Conservation (phyloP, 371 early-diverging fungal species). For the Smittium culicis region DNA sequence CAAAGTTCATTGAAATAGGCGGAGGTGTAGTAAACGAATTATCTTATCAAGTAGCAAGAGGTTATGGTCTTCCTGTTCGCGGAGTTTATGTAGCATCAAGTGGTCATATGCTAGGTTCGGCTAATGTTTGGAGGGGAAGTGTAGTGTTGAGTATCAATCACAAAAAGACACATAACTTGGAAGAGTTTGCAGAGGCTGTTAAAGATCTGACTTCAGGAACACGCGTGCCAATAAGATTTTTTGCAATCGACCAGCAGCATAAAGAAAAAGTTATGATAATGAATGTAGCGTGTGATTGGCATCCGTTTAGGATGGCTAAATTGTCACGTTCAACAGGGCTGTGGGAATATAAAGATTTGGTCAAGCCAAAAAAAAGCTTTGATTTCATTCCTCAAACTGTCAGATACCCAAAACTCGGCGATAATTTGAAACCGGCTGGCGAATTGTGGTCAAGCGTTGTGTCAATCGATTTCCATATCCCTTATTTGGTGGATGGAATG, state of each 20-base stretch:
- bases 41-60: constrained; percentile 48
- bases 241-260: constrained; percentile 45
- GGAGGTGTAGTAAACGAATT: constrained; percentile 78
- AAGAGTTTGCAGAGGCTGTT: constrained; percentile 55
- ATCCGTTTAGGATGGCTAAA: constrained; percentile 54
- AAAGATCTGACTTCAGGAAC: constrained; percentile 50
- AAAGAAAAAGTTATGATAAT: constrained; percentile 57
- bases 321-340: constrained; percentile 61
- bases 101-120: constrained; percentile 52
- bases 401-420: too few species aligned
- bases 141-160: constrained; percentile 52
- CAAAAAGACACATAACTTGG: constrained; percentile 53
- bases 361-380: constrained; percentile 47
- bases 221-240: constrained; percentile 68
- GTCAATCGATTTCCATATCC: too few species aligned
- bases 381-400: constrained; percentile 50
- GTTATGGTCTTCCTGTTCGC: constrained; percentile 36
- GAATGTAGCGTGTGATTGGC: constrained; percentile 72
- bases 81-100: constrained; percentile 74
- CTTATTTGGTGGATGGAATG: too few species aligned
- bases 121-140: constrained; percentile 41
- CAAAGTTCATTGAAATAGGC: constrained; percentile 66
- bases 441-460: too few species aligned
- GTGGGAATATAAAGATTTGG: constrained; percentile 60
- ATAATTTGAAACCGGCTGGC: too few species aligned